These are phyloP conservation scores for Plasmodium reichenowi DNA, from an alignment of 169 alveolate species.

Conservation along the genomic window DNA sequence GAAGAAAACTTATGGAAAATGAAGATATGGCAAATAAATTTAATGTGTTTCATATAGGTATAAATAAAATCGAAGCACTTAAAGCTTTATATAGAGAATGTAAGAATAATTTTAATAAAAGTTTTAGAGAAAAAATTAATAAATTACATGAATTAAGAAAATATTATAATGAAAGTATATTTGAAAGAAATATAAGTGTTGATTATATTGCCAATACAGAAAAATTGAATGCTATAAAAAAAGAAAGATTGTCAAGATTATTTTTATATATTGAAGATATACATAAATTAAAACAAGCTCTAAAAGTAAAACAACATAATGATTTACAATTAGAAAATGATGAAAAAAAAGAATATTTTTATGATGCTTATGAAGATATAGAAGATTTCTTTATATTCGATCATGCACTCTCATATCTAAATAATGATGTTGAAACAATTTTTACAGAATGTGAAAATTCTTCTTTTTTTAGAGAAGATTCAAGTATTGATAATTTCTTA, in stretches of 20 bases:
- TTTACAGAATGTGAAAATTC: conserved; percentile 68
- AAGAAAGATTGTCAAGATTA: conserved; percentile 57
- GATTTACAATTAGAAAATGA: conserved; percentile 26
- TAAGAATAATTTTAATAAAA: conserved; percentile 34
- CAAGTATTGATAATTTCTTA: conserved; percentile 46
- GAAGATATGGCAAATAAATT: conserved; percentile 40
- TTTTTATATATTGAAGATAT: conserved; percentile 74
- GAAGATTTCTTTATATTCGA: conserved; percentile 74
- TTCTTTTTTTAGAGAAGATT: conserved; percentile 55
- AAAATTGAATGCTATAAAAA: conserved; percentile 51
- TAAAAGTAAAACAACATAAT: conserved; percentile 53
- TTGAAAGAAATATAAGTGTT: conserved; percentile 42
- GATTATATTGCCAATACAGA: conserved; percentile 41
- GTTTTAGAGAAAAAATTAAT: conserved; percentile 61
- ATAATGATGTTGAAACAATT: conserved; percentile 54
- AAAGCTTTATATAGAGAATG: conserved; percentile 61
- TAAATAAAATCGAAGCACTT: conserved; percentile 64
- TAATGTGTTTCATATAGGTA: conserved; percentile 69
- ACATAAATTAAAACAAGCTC: conserved; percentile 54
- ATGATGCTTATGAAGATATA: conserved; percentile 75
- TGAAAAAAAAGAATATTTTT: conserved; percentile 58
- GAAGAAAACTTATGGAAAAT: conserved; percentile 35
- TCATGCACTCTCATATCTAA: conserved; percentile 24
- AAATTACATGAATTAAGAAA: conserved; percentile 38
- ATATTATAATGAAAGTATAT: conserved; percentile 45